Evolutionary conservation across 352 stramenopile species (phyloP).

Genomic region (Phytophthora colocasiae): DNA sequence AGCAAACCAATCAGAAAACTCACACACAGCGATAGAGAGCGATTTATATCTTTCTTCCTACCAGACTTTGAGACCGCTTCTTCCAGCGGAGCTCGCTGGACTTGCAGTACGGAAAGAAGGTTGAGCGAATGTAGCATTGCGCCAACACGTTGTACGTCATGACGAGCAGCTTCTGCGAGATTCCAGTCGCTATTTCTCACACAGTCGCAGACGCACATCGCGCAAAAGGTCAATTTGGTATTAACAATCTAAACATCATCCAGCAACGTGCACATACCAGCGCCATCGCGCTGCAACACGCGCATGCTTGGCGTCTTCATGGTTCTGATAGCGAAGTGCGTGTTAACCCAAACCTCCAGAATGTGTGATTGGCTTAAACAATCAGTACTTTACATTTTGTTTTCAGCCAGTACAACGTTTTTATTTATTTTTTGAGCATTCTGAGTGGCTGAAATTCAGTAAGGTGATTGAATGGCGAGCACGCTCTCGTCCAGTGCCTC

Average conservation of each 20-base stretch:
- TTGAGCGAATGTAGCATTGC: constrained; percentile 82
- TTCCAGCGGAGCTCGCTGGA: constrained; percentile 72
- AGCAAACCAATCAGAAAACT: constrained; percentile 9
- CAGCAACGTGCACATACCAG: constrained; percentile 14
- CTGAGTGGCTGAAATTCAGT: constrained; percentile 38
- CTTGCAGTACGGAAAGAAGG: constrained; percentile 84
- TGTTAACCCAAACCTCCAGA: constrained; percentile 2
- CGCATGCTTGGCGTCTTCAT: constrained; percentile 50
- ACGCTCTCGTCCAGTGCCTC: constrained; percentile 25
- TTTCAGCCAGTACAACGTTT: constrained; percentile 19
- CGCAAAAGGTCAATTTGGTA: constrained; percentile 1
- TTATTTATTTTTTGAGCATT: constrained; percentile 2
- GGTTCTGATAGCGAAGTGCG: neutral
- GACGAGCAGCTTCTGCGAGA: constrained; percentile 56
- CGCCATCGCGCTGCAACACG: constrained; percentile 31
- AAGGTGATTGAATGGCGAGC: constrained; percentile 71
- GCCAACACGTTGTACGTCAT: constrained; percentile 91
- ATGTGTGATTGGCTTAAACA: neutral
- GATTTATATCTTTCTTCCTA: constrained; percentile 8
- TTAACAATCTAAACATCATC: constrained; percentile 2
- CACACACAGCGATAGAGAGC: neutral
- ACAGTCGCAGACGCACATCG: neutral
- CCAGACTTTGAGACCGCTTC: constrained; percentile 69
- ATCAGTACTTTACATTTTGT: neutral
- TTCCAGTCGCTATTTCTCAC: constrained; percentile 15